A percentile compares a stretch with the other conserved stretches of the same genome.
These are phyloP conservation scores for Globisporangium splendens DNA, from an alignment of 352 stramenopile species.

Conservation along the genomic window DNA sequence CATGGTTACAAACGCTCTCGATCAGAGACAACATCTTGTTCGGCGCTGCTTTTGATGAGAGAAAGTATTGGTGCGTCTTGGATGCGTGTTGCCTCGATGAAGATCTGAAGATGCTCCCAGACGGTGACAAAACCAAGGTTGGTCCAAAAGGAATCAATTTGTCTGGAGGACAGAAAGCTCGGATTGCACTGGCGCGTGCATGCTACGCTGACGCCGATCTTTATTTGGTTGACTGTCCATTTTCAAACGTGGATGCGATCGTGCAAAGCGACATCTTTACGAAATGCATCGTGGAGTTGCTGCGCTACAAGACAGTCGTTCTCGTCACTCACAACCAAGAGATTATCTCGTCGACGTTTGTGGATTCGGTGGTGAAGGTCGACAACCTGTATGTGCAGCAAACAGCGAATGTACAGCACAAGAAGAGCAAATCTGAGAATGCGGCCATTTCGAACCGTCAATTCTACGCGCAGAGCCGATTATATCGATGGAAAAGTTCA, in stretches of 20 bases:
- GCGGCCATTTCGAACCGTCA: too few species aligned
- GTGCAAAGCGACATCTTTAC: slow-evolving; percentile 51
- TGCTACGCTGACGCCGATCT: slow-evolving; percentile 49
- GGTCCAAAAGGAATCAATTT: slow-evolving; percentile 51
- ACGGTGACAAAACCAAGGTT: slow-evolving; percentile 52
- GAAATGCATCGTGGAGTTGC: slow-evolving; percentile 42
- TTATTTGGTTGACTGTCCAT: slow-evolving; percentile 43
- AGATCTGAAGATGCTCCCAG: slow-evolving; percentile 29
- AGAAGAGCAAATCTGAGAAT: too few species aligned
- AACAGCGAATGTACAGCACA: slow-evolving; percentile 8
- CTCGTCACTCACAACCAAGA: slow-evolving; percentile 51
- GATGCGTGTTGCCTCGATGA: slow-evolving; percentile 19
- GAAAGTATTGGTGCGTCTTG: slow-evolving; percentile 35
- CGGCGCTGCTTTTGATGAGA: slow-evolving; percentile 52
- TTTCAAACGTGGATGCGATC: slow-evolving; percentile 47
- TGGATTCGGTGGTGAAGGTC: slow-evolving; percentile 25
- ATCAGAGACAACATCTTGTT: slow-evolving; percentile 88
- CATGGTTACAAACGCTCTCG: slow-evolving; percentile 79
- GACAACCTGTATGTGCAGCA: too few species aligned
- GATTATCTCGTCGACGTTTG: slow-evolving; percentile 32
- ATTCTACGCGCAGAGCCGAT: too few species aligned
- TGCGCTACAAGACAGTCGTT: slow-evolving; percentile 48
- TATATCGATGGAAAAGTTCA: too few species aligned
- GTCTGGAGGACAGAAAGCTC: slow-evolving; percentile 47
- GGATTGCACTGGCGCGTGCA: slow-evolving; percentile 47